phyloP scores from a whole-genome alignment of 768 basidiomycete species.

The Leccinum rimulosum region DNA sequence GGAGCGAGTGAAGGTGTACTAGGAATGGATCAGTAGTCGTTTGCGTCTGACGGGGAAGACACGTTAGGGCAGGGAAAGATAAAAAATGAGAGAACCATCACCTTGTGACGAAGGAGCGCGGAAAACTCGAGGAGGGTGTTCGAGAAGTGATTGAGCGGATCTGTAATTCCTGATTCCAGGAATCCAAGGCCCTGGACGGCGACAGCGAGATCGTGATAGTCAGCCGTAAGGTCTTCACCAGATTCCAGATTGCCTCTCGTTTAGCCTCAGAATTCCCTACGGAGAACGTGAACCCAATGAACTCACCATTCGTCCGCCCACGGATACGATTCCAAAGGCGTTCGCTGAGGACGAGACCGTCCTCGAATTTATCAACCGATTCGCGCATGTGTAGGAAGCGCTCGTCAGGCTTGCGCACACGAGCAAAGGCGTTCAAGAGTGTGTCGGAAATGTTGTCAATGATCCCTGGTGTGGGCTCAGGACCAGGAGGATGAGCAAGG shows the following conservation, averaged over 20 bases:
- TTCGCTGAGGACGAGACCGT: slow-evolving; percentile 81
- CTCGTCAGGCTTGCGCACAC: slow-evolving; percentile 95
- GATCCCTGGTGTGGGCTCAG: slow-evolving; percentile 75
- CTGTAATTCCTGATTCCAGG: slow-evolving; percentile 97
- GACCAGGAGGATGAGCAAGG: slow-evolving; percentile 84
- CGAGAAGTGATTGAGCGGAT: slow-evolving; percentile 95
- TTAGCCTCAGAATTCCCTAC: slow-evolving; percentile 70
- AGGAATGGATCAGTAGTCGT: slow-evolving; percentile 92
- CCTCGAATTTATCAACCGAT: slow-evolving; percentile 93
- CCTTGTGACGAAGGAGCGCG: slow-evolving; percentile 79
- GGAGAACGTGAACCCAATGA: slow-evolving; percentile 24
- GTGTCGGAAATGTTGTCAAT: slow-evolving; percentile 97
- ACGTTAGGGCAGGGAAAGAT: neutral
- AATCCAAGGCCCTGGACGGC: slow-evolving; percentile 97
- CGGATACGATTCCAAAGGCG: slow-evolving; percentile 77
- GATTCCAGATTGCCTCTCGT: slow-evolving; percentile 80
- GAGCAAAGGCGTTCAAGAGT: slow-evolving; percentile 91
- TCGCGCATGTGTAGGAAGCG: slow-evolving; percentile 92
- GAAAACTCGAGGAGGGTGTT: slow-evolving; percentile 96
- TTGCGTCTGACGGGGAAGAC: slow-evolving; percentile 56
- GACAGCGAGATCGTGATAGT: slow-evolving; percentile 96
- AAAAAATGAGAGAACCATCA: slow-evolving; percentile 33
- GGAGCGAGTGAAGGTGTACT: slow-evolving; percentile 82
- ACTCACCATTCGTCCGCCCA: slow-evolving; percentile 83
- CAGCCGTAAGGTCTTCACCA: slow-evolving; percentile 90